Evolutionary conservation across 345 rosid genomes (phyloP).

Genomic region (Citropsis articulata): DNA sequence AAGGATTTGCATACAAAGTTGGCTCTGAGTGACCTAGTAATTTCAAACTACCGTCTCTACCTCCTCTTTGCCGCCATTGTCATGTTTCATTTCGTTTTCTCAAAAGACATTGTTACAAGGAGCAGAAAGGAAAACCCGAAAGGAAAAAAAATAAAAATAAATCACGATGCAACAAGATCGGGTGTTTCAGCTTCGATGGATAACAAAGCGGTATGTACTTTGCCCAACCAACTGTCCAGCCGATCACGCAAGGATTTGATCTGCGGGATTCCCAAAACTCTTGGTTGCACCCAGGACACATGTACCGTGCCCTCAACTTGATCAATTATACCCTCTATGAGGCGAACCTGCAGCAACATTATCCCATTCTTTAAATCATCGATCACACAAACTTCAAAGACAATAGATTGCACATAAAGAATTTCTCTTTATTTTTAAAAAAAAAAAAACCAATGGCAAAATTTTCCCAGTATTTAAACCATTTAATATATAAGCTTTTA

Average conservation of each 20-base stretch:
- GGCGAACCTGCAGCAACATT: conserved; percentile 69
- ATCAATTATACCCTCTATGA: conserved; percentile 93
- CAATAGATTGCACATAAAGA: background rate
- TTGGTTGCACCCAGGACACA: conserved; percentile 98
- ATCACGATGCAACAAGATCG: conserved; percentile 81
- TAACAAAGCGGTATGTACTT: conserved; percentile 74
- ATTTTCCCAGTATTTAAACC: background rate
- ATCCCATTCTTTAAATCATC: background rate
- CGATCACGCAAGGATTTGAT: conserved; percentile 85
- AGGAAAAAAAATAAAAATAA: conserved; percentile 5
- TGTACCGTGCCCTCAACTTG: conserved; percentile 93
- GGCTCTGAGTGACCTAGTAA: too few species aligned
- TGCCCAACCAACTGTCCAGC: conserved; percentile 76
- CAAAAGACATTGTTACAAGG: conserved; percentile 1
- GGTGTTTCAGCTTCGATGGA: conserved; percentile 99
- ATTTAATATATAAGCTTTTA: background rate
- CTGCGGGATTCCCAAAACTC: conserved; percentile 94
- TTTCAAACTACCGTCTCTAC: too few species aligned
- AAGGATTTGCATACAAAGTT: too few species aligned
- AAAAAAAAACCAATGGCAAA: background rate
- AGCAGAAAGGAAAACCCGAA: conserved; percentile 9
- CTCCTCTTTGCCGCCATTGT: background rate
- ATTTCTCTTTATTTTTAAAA: background rate
- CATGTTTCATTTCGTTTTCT: background rate
- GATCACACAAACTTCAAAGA: background rate